Evolutionary conservation across 2,329 filamentous ascomycete species (phyloP), one percentile per base, ranked within the genome.

Genomic region (Beauveria brongniartii): DNA sequence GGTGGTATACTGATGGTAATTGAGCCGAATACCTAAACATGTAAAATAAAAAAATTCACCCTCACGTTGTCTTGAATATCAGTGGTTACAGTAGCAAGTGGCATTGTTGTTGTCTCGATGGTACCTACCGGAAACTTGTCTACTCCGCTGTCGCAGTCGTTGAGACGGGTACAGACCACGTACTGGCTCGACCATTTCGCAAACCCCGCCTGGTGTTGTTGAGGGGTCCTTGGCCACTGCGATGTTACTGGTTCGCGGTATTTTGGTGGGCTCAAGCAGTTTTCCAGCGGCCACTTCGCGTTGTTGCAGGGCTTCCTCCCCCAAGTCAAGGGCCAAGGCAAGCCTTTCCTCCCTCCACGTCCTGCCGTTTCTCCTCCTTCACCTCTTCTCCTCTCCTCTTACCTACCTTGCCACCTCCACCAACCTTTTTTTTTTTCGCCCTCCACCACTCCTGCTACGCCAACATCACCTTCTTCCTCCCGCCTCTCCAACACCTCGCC

Each of bases 291-390:
- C 22, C 30, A 14, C 5, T 14, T 37, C 34, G 34, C 7, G 22
- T 52, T 16, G 4, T 44, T 43, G 3, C 24, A 43, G 41, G 18
- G 41, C 40, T 56, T 22, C 14, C 47, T 26, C 22, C 22, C 46
- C 46, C 37, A 30, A n/a, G n/a, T 7, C 22, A 16, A 16, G 12
- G 34, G 34, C 34, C 34, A 37, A 37, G 14, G 34, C 14, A 37
- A 14, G 34, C 44, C 28, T 20, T 18, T 18, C n/a, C 46, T 40
- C 26, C 55, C 30, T 3, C 26, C 28, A 41, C 56, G 48, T 47
- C 53, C 62, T 59, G 47, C 50, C 58, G 26, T 46, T 56, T 55
- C 20, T 85, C 84, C 79, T 52, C 40, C 44, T 53, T 41, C 20
- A 41, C 48, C 40, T 20, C 47, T 55, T 10, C 51, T 18, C 46